Conservation (phyloP, 306 rosid species). For the Biancaea sappan region DNA sequence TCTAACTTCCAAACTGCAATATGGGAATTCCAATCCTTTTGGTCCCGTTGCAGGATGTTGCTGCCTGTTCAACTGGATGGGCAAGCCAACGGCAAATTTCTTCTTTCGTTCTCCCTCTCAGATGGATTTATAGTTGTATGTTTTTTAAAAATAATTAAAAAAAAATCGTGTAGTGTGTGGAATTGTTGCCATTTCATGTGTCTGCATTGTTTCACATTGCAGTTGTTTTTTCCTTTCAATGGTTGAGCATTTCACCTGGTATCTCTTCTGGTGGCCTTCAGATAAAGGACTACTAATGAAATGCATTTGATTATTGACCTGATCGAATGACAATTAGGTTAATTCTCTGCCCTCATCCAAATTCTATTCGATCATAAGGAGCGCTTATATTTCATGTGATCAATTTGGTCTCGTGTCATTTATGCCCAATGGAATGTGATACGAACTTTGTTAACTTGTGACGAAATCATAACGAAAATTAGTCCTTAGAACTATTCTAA, state of each 20-base stretch:
- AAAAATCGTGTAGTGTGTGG: neutral
- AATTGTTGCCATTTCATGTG: constrained; percentile 8
- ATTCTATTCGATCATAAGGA: neutral
- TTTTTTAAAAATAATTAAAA: constrained; percentile 22
- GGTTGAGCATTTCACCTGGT: neutral
- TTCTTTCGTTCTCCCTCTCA: neutral
- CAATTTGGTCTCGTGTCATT: neutral
- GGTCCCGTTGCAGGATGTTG: constrained; percentile 10
- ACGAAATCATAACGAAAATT: no score
- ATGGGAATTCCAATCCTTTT: neutral
- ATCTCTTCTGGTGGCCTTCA: neutral
- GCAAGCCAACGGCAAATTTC: constrained; percentile 9
- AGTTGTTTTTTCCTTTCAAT: neutral
- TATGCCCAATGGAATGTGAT: neutral
- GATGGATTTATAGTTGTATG: constrained; percentile 25
- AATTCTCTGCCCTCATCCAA: neutral
- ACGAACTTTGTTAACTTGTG: no score
- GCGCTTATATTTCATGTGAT: neutral
- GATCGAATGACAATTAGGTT: neutral
- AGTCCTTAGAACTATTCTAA: no score
- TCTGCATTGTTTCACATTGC: constrained; percentile 1
- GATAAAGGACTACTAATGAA: neutral
- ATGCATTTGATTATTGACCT: neutral
- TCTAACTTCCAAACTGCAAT: constrained; percentile 17
- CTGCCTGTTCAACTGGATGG: constrained; percentile 12